Conservation (phyloP, 108 stramenopile species). For the Discostella stelligeroides region DNA sequence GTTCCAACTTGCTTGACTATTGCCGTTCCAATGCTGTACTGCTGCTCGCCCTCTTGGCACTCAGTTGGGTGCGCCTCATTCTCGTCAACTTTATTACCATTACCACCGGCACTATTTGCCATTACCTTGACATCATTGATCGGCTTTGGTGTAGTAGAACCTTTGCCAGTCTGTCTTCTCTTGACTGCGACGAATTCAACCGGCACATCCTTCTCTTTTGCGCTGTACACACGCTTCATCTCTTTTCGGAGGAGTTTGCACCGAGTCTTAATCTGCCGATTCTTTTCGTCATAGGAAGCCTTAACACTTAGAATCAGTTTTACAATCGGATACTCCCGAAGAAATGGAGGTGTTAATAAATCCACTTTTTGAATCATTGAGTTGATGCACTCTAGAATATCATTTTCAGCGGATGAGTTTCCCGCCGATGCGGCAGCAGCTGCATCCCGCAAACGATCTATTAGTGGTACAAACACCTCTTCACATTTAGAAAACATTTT, state of each 20-base stretch:
- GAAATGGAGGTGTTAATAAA: background rate
- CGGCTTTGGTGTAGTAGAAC: too few species aligned
- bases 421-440: too few species aligned
- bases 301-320: background rate
- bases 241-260: background rate
- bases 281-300: background rate
- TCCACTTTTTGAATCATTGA: background rate
- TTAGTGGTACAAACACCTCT: background rate
- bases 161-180: background rate
- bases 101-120: background rate
- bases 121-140: background rate
- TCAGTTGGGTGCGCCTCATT: too few species aligned
- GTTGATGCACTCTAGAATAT: background rate
- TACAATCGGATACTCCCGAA: background rate
- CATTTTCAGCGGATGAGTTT: background rate
- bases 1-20: background rate
- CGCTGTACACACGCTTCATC: background rate
- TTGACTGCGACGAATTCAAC: background rate
- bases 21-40: background rate
- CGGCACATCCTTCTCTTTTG: background rate
- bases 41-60: background rate
- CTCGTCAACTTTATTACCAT: too few species aligned
- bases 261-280: background rate
- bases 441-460: background rate
- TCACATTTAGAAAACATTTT: background rate